Base-by-base conservation (phyloP, 129 eudicot genomes). In the Centaurea solstitialis region DNA sequence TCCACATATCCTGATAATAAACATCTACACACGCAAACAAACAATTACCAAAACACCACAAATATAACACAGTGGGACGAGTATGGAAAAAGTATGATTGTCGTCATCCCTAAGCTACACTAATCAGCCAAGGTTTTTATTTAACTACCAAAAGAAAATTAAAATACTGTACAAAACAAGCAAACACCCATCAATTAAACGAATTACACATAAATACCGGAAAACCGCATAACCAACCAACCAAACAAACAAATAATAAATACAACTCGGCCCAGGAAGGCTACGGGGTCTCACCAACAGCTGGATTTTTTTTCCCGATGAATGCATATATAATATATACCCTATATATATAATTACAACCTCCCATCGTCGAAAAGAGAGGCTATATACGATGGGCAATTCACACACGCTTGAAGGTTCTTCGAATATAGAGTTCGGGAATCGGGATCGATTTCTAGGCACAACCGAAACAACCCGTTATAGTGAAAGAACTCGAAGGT, bases 401-500 rank as follows among this genome's bases (percentile, higher is more conserved):
- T 47, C 61, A 47, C 64, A 13, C 21, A 43, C 53, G 13, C 65
- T n/a, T 9, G 65, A n/a, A 57, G 65, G 37, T 33, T 33, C 22
- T n/a, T 57, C 11, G 23, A 59, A 17, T 72, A 23, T 13, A 13
- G 39, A 13, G 11, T 81, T 24, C 37, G 76, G 21, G 64, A 53
- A 53, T 53, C 8, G 21, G 21, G 21, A 57, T 57, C 3, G 43
- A 77, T 41, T 33, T 33, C 88, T 87, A 93, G 9, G 95, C 73
- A 86, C 97, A 92, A 45, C 98, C 98, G 15, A 95, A 92, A 86
- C 99, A 95, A 73, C 79, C 78, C 9, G 93, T 68, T 67, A 95
- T 45, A 0, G 93, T 86, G 85, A 88, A 88, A 12, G 85, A 62
- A 30, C 68, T 80, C 6, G 98, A 84, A 1, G 37, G 86, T 61